Base-by-base conservation (phyloP, 441 rosid species). In the Pelargonium myrrhifolium region DNA sequence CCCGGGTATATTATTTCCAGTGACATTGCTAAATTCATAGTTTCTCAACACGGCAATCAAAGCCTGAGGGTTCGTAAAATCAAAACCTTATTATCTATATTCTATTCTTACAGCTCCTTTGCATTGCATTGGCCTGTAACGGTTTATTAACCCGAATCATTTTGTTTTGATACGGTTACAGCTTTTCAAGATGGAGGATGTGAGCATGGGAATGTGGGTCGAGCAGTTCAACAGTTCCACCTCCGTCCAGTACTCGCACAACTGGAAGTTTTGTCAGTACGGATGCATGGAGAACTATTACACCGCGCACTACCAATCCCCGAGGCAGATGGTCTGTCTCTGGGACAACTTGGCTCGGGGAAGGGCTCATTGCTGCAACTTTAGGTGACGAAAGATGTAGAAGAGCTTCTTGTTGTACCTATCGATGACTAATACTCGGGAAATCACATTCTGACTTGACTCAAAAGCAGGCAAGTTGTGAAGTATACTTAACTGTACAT, bases 171-270 rank as follows among this genome's bases (percentile, higher is more conserved):
- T 39, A 15, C 74, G 66, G 51, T 74, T 70, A 71, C 89, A 91
- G 96, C 87, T 91, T 28, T 94, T 94, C 82, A 94, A 91, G 88
- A 94, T 94, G 99, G 99, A 94, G 81, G 99, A 94, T 78, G 99
- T 94, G 65, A 94, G 97, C 74, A 89, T 94, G 97, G 97, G 99
- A 76, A 79, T 89, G 92, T 93, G 99, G 99, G 96, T 93, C 51
- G 89, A 87, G 85, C 83, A 88, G 73, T 89, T 87, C 82, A 91
- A 93, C 74, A 66, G 83, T 28, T 59, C 92, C 0, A 71, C 21
- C 1, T 37, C 87, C 1, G 99, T 94, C 2, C 93, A 89, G 69
- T 91, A 91, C 78, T 89, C 92, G 4, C 99, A 93, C 79, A 89
- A 74, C 75, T 88, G 96, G 96, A 94, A 94, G 71, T 94, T 91